Evolutionary conservation across 108 stramenopile genomes (phyloP).

Genomic region (Nannochloropsis oceanica): DNA sequence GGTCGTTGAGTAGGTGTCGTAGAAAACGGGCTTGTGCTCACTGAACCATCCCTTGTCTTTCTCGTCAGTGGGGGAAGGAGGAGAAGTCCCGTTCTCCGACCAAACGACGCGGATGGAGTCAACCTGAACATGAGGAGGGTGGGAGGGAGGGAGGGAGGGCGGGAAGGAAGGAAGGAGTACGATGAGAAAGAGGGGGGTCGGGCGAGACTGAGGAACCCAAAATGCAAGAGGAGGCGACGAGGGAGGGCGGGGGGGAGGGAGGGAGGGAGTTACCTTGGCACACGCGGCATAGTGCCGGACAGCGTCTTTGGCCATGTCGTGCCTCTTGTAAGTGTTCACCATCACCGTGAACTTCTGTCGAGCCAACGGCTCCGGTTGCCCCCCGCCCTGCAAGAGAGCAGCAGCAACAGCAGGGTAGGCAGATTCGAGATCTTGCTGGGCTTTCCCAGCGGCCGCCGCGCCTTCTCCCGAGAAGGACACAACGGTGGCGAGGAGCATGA

Average conservation of each 20-base stretch:
- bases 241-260: no score
- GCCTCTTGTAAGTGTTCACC: slow-evolving; percentile 12
- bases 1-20: slow-evolving; percentile 2
- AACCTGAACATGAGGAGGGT: not conserved
- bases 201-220: not conserved
- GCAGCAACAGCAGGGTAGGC: not conserved
- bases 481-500: not conserved
- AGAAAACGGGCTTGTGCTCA: not conserved
- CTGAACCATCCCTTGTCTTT: not conserved
- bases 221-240: no score
- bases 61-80: not conserved
- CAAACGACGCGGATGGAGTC: slow-evolving; percentile 12
- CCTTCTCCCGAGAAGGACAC: not conserved
- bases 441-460: not conserved
- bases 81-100: slow-evolving; percentile 10
- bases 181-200: not conserved
- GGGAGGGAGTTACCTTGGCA: not conserved
- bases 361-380: not conserved
- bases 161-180: not conserved
- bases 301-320: not conserved
- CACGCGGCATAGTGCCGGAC: slow-evolving; percentile 12
- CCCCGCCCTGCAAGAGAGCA: not conserved
- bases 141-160: not conserved
- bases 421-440: not conserved
- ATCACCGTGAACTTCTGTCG: slow-evolving; percentile 2